phyloP scores from a whole-genome alignment of 2,329 filamentous ascomycete species.

The Myriangium duriaei region DNA sequence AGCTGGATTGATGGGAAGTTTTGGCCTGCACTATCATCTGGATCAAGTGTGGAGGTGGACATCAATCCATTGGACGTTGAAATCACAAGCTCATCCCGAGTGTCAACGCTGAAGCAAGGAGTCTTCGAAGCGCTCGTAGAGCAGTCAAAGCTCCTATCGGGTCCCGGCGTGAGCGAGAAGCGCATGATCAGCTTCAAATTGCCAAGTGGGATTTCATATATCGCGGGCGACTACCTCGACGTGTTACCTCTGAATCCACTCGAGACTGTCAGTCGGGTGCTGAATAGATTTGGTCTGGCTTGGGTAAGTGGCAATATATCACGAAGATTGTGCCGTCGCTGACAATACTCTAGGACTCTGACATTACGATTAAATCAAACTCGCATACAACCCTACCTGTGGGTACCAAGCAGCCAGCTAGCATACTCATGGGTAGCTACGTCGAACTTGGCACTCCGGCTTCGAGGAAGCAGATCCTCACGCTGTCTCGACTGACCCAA shows the following conservation, averaged over 20 bases:
- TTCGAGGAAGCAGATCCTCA: too few relatives aligned
- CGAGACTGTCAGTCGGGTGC: constrained; percentile 48
- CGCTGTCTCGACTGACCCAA: too few relatives aligned
- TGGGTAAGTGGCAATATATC: too few relatives aligned
- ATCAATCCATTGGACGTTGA: constrained; percentile 13
- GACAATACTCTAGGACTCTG: too few relatives aligned
- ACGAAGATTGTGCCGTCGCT: too few relatives aligned
- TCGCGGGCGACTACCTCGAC: constrained; percentile 64
- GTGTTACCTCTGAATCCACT: constrained; percentile 51
- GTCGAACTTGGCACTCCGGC: too few relatives aligned
- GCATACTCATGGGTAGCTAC: too few relatives aligned
- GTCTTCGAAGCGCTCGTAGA: constrained; percentile 50
- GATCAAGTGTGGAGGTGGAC: constrained; percentile 7
- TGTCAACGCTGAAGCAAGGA: constrained; percentile 49
- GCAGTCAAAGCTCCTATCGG: constrained; percentile 39
- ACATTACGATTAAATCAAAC: constrained; percentile 27
- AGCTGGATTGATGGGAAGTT: constrained; percentile 50
- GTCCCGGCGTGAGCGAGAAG: constrained; percentile 43
- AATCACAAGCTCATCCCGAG: constrained; percentile 26
- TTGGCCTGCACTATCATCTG: constrained; percentile 35
- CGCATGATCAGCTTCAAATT: constrained; percentile 37
- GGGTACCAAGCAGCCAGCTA: too few relatives aligned
- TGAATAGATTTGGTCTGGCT: constrained; percentile 53
- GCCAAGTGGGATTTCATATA: constrained; percentile 44
- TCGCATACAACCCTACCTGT: constrained; percentile 57